A percentile compares a stretch with the other conserved stretches of the same genome.
phyloP scores from a whole-genome alignment of 1,139 yeast genomes.

The Hansenula sp. region DNA sequence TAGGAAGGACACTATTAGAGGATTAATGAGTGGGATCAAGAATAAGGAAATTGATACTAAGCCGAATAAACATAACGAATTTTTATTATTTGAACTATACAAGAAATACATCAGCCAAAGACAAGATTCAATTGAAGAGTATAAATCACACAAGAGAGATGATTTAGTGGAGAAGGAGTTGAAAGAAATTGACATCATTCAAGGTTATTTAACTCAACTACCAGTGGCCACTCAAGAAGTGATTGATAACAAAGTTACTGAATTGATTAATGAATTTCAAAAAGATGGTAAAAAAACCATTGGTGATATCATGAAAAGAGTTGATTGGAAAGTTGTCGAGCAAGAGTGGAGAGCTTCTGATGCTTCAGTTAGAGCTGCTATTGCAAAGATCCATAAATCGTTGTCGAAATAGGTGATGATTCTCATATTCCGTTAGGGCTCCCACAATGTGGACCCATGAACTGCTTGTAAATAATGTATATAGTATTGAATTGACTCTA shows the following conservation, averaged over 20 bases:
- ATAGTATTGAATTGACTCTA: too few species aligned
- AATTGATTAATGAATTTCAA: constrained; percentile 31
- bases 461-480: not conserved
- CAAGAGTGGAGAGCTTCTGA: constrained; percentile 53
- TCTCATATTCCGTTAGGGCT: too few species aligned
- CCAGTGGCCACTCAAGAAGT: constrained; percentile 52
- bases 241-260: constrained; percentile 37
- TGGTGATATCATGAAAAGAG: constrained; percentile 39
- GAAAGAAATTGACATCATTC: constrained; percentile 43
- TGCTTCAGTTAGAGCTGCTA: constrained; percentile 24
- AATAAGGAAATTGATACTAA: constrained; percentile 54
- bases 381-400: constrained; percentile 24
- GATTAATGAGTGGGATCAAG: constrained; percentile 54
- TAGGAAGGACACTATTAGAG: constrained; percentile 51
- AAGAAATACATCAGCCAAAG: constrained; percentile 51
- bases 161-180: constrained; percentile 57
- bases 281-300: constrained; percentile 28
- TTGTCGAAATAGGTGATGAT: not conserved
- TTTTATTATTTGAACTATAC: constrained; percentile 42
- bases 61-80: constrained; percentile 43
- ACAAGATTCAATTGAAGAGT: constrained; percentile 49
- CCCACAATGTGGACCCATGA: too few species aligned
- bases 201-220: constrained; percentile 37
- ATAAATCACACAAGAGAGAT: constrained; percentile 42
- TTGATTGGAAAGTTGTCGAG: constrained; percentile 47